Evolutionary conservation across 257 asterid species (phyloP), one percentile per base, ranked within the genome.

Genomic region (Hygrophila difformis): DNA sequence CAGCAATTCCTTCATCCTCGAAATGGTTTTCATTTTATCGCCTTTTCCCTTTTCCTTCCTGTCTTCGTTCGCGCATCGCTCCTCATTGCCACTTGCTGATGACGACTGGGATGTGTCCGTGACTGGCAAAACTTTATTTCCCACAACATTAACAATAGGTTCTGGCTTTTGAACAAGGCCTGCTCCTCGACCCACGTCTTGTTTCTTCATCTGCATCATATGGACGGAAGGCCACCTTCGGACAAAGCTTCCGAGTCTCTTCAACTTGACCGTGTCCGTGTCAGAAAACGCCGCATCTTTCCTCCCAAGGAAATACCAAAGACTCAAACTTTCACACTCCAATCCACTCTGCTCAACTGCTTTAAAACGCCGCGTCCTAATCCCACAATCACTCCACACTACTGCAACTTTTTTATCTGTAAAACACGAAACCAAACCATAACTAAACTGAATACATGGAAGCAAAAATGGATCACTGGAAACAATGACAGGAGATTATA

Each of bases 1-100:
- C 16, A 86, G 57, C 10, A 86, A 52, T 46, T 70, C 93, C 38
- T 82, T 86, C 93, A 86, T 73, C 63, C 68, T 69, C 16, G 77
- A 64, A 55, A 77, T 31, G 12, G 86, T 49, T 58, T 63, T 79
- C 13, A 34, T 57, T 44, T 72, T 74, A 19, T 81, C 76, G 8
- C 72, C 81, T 20, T 73, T 66, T 0, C 29, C 40, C 55, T 59
- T 73, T 33, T 74, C 84, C 47, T 68, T 76, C 70, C 67, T 69
- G 12, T 70, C 76, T 17, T 12, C 12, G 8, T 24, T 47, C 2
- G 56, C 10, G 33, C 61, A 59, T 39, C 59, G 68, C n/a, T 65
- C 69, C 1, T 47, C 60, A 5, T 39, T 40, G 13, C 63, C n/a
- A n/a, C n/a, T 66, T 36, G 53, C 22, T 18, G 70, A 18, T 18